Evolutionary conservation across 495 filamentous ascomycete species (phyloP), one percentile per base, ranked within the genome.

Genomic region (Neurospora sp.): DNA sequence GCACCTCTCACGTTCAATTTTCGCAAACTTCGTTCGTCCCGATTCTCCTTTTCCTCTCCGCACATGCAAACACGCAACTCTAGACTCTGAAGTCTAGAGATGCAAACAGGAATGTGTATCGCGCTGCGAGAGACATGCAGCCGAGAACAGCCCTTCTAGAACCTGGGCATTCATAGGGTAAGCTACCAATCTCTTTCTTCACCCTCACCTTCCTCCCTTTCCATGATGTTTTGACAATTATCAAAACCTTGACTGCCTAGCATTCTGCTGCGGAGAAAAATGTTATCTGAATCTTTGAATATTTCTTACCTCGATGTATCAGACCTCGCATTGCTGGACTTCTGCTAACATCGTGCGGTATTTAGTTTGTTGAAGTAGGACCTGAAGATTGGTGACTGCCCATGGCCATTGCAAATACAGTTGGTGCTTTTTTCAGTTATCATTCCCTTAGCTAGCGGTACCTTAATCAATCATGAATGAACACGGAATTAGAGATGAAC

Each of bases 171-270:
- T 6, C 4, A 44, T 70, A 39, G 35, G 35, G 39, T 39, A 16
- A 70, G 69, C 35, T 44, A 5, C 62, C 37, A 20, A 14, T 39
- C 0, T 40, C 11, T 39, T 31, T 73, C 20, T 14, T 66, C 39
- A 38, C 37, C 73, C 35, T 42, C 16, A 69, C 71, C 71, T 73
- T 7, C 42, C 71, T 31, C 39, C 39, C 42, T 27, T 72, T 54
- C 18, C 70, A 69, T 81, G 79, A 81, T 81, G 76, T 74, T 70
- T 74, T 70, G 74, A 62, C 39, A 70, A 75, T 76, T 72, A 76
- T 78, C 78, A 80, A 81, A 81, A 81, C 79, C 79, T 81, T 79
- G 79, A 81, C 79, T 81, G 72, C 79, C 71, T 75, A 81, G 78
- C 73, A 75, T 62, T 59, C 72, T 44, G 72, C 69, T 78, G 79